Conservation (phyloP, 2,329 filamentous ascomycete genomes). For the Raffaelea ambrosiae region DNA sequence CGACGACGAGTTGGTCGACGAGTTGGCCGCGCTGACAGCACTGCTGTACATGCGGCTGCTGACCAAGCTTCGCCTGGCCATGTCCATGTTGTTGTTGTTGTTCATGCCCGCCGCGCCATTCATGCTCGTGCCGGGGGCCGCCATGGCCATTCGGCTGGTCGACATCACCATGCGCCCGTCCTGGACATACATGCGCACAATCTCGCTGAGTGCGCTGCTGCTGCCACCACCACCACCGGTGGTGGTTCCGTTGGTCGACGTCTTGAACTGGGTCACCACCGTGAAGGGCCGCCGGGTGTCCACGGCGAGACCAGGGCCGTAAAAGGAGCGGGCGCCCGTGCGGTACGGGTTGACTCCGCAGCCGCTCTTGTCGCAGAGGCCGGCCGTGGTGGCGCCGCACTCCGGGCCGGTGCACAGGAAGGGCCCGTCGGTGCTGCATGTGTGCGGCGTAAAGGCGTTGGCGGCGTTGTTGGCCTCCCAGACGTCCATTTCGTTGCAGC, state of each 20-base stretch:
- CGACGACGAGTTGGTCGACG: conserved; percentile 1
- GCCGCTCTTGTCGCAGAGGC: conserved; percentile 23
- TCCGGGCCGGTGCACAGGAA: conserved; percentile 25
- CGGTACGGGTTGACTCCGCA: conserved; percentile 26
- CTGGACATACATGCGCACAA: conserved; percentile 40
- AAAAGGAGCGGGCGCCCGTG: conserved; percentile 19
- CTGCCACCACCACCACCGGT: too few species aligned
- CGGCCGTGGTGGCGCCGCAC: conserved; percentile 11
- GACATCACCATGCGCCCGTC: conserved; percentile 34
- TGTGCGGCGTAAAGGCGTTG: conserved; percentile 29
- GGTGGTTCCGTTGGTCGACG: too few species aligned
- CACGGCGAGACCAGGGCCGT: conserved; percentile 14
- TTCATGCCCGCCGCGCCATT: conserved; percentile 5
- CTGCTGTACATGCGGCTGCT: too few species aligned
- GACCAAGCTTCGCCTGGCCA: too few species aligned
- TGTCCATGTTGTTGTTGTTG: neutral
- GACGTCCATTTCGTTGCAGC: conserved; percentile 38
- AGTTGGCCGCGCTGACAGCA: too few species aligned
- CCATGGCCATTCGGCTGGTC: conserved; percentile 14
- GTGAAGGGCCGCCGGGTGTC: conserved; percentile 21
- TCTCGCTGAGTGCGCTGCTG: conserved; percentile 27
- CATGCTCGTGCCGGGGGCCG: conserved; percentile 4
- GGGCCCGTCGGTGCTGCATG: conserved; percentile 28
- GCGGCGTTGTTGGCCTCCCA: conserved; percentile 34
- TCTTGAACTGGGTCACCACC: conserved; percentile 41